Conservation (phyloP, 345 rosid species). For the Sonneratia alba region DNA sequence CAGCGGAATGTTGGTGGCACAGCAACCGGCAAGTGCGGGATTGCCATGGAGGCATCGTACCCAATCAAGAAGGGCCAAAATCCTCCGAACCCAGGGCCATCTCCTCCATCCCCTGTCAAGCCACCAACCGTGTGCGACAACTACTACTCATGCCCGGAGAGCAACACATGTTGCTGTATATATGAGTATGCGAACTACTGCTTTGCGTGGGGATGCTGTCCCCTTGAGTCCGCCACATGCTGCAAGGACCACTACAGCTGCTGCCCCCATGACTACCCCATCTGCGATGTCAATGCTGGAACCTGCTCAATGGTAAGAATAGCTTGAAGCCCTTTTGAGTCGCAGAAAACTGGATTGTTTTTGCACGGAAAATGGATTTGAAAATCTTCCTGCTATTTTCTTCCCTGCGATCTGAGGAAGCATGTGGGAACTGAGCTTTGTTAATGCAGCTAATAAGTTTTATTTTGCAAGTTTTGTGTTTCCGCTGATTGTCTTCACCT, state of each 20-base stretch:
- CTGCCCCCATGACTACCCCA: slow-evolving; percentile 76
- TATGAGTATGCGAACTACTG: slow-evolving; percentile 47
- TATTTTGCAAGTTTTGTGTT: neutral
- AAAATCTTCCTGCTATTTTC: too few relatives aligned
- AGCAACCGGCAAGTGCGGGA: slow-evolving; percentile 69
- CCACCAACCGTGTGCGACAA: slow-evolving; percentile 68
- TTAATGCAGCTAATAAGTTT: too few relatives aligned
- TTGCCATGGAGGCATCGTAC: slow-evolving; percentile 74
- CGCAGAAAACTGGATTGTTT: too few relatives aligned
- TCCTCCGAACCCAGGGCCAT: slow-evolving; percentile 92
- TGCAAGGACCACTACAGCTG: slow-evolving; percentile 73
- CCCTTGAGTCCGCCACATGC: slow-evolving; percentile 76
- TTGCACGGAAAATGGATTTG: too few relatives aligned
- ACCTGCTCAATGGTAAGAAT: slow-evolving; percentile 57
- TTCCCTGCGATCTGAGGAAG: too few relatives aligned
- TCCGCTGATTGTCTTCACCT: too few relatives aligned
- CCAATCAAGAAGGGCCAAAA: slow-evolving; percentile 71
- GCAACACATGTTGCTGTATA: slow-evolving; percentile 80
- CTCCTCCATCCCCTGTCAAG: slow-evolving; percentile 77
- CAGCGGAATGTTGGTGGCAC: slow-evolving; percentile 33
- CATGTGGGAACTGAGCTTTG: too few relatives aligned
- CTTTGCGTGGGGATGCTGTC: slow-evolving; percentile 94
- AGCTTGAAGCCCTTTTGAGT: neutral
- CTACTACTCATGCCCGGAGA: slow-evolving; percentile 48
- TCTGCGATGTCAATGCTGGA: slow-evolving; percentile 50